These are phyloP conservation scores for Penicillium taxi DNA, from an alignment of 495 filamentous ascomycete species.

Conservation along the genomic window DNA sequence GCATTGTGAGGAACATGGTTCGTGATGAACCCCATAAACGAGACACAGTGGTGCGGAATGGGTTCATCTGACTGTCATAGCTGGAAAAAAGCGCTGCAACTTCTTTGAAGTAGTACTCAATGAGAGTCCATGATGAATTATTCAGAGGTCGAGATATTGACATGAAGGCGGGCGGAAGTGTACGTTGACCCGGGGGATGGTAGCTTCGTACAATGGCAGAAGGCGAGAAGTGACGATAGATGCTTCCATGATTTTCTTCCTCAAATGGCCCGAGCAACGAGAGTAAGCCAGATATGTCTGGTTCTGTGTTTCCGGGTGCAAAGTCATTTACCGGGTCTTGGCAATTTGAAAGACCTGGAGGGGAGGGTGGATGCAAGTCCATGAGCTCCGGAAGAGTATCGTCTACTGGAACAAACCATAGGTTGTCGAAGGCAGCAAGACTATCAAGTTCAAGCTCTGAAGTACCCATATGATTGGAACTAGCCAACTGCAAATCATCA, in stretches of 20 bases:
- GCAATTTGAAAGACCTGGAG: constrained; percentile 13
- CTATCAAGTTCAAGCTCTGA: constrained; percentile 14
- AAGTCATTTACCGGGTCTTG: constrained; percentile 21
- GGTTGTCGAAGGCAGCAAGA: constrained; percentile 21
- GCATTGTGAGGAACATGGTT: constrained; percentile 51
- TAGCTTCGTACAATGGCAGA: constrained; percentile 35
- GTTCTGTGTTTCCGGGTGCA: constrained; percentile 15
- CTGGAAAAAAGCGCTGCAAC: constrained; percentile 50
- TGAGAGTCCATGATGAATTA: constrained; percentile 45
- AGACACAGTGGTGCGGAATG: constrained; percentile 48
- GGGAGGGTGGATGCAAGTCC: constrained; percentile 25
- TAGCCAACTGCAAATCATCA: too few species aligned
- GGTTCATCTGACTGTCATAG: constrained; percentile 52
- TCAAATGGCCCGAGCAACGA: constrained; percentile 20
- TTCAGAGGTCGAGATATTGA: constrained; percentile 35
- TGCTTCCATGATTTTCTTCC: constrained; percentile 7
- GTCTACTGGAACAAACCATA: constrained; percentile 30
- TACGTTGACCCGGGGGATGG: constrained; percentile 18
- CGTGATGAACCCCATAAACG: constrained; percentile 49
- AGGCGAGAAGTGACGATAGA: constrained; percentile 29
- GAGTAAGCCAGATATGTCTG: constrained; percentile 27
- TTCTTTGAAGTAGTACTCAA: constrained; percentile 55
- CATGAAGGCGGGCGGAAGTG: constrained; percentile 20
- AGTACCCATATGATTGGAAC: too few species aligned
- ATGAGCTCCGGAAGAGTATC: constrained; percentile 29